Percentiles rank a stretch among this genome's conserved stretches.
These are phyloP conservation scores for Trypanosoma scelopori DNA, from an alignment of 208 protist species.

Conservation along the genomic window DNA sequence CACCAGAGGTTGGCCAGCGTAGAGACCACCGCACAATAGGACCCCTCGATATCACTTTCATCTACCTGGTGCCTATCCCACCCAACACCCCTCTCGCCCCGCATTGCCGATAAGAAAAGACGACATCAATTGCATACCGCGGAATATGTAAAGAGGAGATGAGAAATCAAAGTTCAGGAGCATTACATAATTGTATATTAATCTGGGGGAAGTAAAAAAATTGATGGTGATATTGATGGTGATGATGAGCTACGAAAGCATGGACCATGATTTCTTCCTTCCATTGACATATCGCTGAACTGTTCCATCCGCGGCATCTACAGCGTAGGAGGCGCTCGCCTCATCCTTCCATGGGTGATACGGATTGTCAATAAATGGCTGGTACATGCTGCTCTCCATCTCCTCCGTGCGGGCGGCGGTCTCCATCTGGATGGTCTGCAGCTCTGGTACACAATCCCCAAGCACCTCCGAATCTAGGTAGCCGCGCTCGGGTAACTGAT, in stretches of 20 bases:
- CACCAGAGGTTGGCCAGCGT: constrained; percentile 19
- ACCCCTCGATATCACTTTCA: constrained; percentile 30
- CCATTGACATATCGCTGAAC: constrained; percentile 71
- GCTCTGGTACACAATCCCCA: constrained; percentile 61
- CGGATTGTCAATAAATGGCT: constrained; percentile 78
- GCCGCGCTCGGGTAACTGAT: constrained; percentile 74
- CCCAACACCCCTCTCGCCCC: too few relatives aligned
- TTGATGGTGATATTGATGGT: not conserved
- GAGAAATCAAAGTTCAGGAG: too few relatives aligned
- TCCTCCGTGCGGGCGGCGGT: constrained; percentile 85
- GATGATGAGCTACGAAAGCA: constrained; percentile 51
- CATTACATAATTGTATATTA: too few relatives aligned
- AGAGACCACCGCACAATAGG: constrained; percentile 31
- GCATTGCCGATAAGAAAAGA: not conserved
- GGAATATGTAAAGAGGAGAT: too few relatives aligned
- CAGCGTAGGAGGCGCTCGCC: constrained; percentile 69
- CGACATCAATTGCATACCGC: too few relatives aligned
- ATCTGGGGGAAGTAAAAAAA: constrained; percentile 4
- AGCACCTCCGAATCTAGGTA: constrained; percentile 70
- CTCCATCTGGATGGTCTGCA: constrained; percentile 85
- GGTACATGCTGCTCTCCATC: constrained; percentile 77
- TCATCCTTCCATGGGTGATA: constrained; percentile 88
- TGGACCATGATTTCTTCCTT: constrained; percentile 78
- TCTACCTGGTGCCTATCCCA: too few relatives aligned
- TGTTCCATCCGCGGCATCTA: constrained; percentile 77